Conservation (phyloP, 2,329 filamentous ascomycete species). For the Pestalotiopsis sp. region DNA sequence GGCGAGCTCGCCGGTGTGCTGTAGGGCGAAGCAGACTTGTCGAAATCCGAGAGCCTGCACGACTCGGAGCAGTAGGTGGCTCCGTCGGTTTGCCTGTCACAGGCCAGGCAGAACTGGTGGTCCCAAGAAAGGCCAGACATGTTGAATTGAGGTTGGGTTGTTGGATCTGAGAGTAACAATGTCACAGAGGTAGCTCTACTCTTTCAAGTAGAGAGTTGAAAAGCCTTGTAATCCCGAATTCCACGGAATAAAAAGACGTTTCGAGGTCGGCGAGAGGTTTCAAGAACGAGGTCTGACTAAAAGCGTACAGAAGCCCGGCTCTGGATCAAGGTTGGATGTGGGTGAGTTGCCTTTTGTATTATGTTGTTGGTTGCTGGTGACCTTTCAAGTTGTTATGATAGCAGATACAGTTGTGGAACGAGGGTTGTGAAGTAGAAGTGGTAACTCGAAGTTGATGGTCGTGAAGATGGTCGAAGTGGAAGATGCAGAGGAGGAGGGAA, state of each 20-base stretch:
- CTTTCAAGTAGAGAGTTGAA: not conserved
- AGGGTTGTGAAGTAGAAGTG: not conserved
- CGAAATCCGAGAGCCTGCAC: slow-evolving; percentile 85
- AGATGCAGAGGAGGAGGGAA: slow-evolving; percentile 7
- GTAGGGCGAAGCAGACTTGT: slow-evolving; percentile 62
- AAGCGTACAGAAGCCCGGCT: not conserved
- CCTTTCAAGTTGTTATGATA: not conserved
- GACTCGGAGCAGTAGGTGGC: slow-evolving; percentile 91
- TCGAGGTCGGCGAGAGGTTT: not conserved
- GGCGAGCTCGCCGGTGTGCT: slow-evolving; percentile 63
- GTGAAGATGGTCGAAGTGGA: not conserved
- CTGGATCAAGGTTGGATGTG: not conserved
- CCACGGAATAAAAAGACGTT: not conserved
- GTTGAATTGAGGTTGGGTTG: slow-evolving; percentile 24
- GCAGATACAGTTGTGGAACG: not conserved
- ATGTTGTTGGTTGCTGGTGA: not conserved
- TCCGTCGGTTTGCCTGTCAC: slow-evolving; percentile 84
- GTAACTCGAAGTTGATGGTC: slow-evolving; percentile 3
- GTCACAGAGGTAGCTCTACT: not conserved
- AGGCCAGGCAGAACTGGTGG: slow-evolving; percentile 90
- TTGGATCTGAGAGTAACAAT: not conserved
- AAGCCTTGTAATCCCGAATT: not conserved
- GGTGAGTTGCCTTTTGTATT: not conserved
- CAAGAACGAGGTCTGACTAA: not conserved
- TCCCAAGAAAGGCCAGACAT: slow-evolving; percentile 71